Base-by-base conservation (phyloP, 768 basidiomycete species). In the Gloeostereum incarnatum region DNA sequence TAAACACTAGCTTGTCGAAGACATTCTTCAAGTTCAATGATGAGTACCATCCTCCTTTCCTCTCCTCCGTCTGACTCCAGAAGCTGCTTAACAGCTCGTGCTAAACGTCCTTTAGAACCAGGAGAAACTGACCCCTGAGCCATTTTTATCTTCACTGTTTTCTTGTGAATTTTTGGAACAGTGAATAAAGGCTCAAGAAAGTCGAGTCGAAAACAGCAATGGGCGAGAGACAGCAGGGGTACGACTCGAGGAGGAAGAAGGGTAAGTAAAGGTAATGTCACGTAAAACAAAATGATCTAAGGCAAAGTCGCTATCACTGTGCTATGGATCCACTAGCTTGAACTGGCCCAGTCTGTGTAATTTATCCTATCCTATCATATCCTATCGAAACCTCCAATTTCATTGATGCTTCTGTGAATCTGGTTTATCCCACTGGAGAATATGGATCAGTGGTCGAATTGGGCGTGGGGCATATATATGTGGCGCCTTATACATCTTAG, bases 171-270 rank as follows among this genome's bases (percentile, higher is more conserved):
- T 57, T 78, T 84, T 13, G 82, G 84, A 25, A 73, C 67, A 17
- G 71, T 65, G 36, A 86, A 60, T 23, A 86, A 54, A 16, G 78
- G 79, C 45, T 85, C 83, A 39, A 85, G 60, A 45, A 84, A 69
- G 51, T 85, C 82, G 27, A 68, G 72, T 50, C 84, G 70, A 51
- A 87, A 85, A 31, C 79, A 68, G 31, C 84, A 73, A 54, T 74
- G 66, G 34, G 81, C 84, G 33, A 85, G 63, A 36, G 81, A 69
- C 24, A 66, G 49, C 41, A 87, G 58, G 16, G 74, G 71, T 41
- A 86, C 69, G 50, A 85, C 60, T 34, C 82, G 78, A 48, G 83
- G 79, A 16, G 58, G 55, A 33, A n/a, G n/a, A n/a, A n/a, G n/a
- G n/a, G n/a, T n/a, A n/a, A n/a, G n/a, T n/a, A n/a, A n/a, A n/a